These are phyloP conservation scores for Quercus phellos DNA, from an alignment of 331 rosid genomes.

Conservation along the genomic window DNA sequence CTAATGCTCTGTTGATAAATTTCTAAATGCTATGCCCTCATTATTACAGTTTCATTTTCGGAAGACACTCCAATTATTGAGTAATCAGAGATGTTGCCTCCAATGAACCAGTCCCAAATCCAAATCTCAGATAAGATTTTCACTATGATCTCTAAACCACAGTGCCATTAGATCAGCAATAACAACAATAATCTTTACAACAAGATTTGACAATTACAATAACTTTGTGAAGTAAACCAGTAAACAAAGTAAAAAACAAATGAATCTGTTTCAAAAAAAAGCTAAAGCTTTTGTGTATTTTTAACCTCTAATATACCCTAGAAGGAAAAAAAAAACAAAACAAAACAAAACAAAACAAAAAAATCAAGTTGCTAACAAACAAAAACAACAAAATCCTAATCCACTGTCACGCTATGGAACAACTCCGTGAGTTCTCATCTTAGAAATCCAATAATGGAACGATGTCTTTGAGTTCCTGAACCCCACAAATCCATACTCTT, in stretches of 20 bases:
- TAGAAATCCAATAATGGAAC: slow-evolving; percentile 53
- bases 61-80: not conserved
- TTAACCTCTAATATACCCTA: not conserved
- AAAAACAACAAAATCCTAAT: not conserved
- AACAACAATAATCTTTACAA: not conserved
- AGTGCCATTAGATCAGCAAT: too few relatives aligned
- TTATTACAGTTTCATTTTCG: not conserved
- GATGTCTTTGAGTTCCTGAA: slow-evolving; percentile 66
- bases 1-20: too few relatives aligned
- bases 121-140: not conserved
- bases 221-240: not conserved
- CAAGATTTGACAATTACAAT: not conserved
- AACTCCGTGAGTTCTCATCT: slow-evolving; percentile 12
- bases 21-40: too few relatives aligned
- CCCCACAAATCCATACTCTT: slow-evolving; percentile 69
- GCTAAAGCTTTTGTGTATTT: not conserved
- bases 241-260: not conserved
- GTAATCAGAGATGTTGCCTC: not conserved
- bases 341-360: not conserved
- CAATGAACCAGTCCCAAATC: not conserved
- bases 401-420: slow-evolving; percentile 6
- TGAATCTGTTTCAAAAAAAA: not conserved
- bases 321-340: not conserved
- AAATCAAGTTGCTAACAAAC: not conserved
- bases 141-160: not conserved